A percentile compares a stretch with the other conserved stretches of the same genome.
Evolutionary conservation across 2,329 filamentous ascomycete genomes (phyloP).

Genomic region (Talaromyces sp.): DNA sequence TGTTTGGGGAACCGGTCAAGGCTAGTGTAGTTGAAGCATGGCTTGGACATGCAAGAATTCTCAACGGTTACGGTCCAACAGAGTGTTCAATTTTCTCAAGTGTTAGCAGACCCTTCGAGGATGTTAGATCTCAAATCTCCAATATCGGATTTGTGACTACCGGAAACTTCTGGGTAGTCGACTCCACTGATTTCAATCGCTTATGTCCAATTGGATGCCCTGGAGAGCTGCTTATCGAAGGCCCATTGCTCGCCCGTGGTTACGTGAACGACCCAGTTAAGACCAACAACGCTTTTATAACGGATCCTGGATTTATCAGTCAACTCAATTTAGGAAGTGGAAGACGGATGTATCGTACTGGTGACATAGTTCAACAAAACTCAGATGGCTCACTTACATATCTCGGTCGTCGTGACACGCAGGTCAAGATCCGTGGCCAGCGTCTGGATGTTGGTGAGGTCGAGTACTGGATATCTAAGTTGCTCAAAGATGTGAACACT

Average conservation of each 20-base stretch:
- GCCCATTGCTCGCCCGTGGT: slow-evolving; percentile 41
- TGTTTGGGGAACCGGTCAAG: slow-evolving; percentile 45
- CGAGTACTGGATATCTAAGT: slow-evolving; percentile 27
- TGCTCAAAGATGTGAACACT: not conserved
- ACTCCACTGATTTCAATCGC: slow-evolving; percentile 30
- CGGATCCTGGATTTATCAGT: slow-evolving; percentile 35
- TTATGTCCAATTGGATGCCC: slow-evolving; percentile 44
- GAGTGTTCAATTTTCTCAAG: not conserved
- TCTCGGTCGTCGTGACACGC: slow-evolving; percentile 37
- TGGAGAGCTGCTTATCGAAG: slow-evolving; percentile 44
- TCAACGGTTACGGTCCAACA: not conserved
- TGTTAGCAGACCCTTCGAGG: slow-evolving; percentile 8
- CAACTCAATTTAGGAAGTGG: slow-evolving; percentile 26
- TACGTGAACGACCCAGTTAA: slow-evolving; percentile 46
- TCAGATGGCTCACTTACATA: slow-evolving; percentile 35
- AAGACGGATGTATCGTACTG: slow-evolving; percentile 40
- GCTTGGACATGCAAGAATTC: not conserved
- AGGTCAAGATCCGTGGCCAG: slow-evolving; percentile 44
- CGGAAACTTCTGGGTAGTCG: not conserved
- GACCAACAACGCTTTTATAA: slow-evolving; percentile 37
- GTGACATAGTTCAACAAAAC: slow-evolving; percentile 35
- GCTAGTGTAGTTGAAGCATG: slow-evolving; percentile 33
- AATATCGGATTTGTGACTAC: not conserved
- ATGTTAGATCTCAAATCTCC: not conserved
- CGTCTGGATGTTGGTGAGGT: slow-evolving; percentile 45